Evolutionary conservation across 1,284 basidiomycete genomes (phyloP).

Genomic region (Marasmius sp.): DNA sequence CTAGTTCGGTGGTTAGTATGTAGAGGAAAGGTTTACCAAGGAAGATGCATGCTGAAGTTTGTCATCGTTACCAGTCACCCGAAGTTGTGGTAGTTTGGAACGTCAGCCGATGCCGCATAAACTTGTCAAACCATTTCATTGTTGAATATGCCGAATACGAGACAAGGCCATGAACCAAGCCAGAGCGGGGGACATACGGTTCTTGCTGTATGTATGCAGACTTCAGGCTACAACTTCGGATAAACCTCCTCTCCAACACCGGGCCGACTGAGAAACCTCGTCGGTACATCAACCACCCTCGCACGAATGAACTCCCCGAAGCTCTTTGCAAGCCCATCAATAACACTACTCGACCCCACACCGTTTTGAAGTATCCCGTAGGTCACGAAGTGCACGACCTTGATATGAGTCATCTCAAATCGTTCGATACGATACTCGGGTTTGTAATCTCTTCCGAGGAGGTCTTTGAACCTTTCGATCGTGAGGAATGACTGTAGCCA

Average conservation of each 20-base stretch:
- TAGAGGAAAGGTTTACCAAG: no score
- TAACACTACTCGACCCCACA: conserved; percentile 18
- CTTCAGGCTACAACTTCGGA: not conserved
- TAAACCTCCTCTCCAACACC: not conserved
- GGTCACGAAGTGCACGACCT: conserved; percentile 22
- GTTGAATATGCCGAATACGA: no score
- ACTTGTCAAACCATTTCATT: no score
- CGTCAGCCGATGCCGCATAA: no score
- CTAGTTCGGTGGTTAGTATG: no score
- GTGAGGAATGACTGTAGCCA: conserved; percentile 19
- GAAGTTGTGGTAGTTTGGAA: no score
- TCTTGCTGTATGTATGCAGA: no score
- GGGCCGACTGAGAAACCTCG: conserved; percentile 3
- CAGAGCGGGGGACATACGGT: no score
- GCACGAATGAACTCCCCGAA: conserved; percentile 23
- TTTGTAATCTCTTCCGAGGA: conserved; percentile 19
- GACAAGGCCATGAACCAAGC: no score
- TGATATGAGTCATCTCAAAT: conserved; percentile 21
- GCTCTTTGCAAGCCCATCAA: conserved; percentile 22
- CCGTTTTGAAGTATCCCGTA: conserved; percentile 21
- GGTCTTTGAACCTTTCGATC: conserved; percentile 16
- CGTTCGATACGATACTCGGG: conserved; percentile 12
- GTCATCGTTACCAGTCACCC: no score
- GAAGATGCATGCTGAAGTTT: no score
- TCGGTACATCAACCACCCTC: conserved; percentile 14